Evolutionary conservation across 257 asterid species (phyloP), one percentile per base, ranked within the genome.

Genomic region (Fraxinus cuspidata): DNA sequence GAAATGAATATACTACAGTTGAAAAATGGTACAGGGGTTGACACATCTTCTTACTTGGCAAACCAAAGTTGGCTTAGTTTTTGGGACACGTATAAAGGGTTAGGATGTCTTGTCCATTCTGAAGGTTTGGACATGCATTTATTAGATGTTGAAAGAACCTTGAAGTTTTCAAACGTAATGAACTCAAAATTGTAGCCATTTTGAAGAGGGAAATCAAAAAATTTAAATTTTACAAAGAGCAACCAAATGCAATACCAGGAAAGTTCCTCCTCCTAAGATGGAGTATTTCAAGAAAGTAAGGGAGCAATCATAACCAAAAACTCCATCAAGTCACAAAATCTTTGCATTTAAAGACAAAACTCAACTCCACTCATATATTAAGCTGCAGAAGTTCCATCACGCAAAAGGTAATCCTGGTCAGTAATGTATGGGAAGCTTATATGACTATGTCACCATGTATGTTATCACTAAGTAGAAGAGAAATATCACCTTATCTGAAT

Each of bases 401-500:
- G 56, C 7, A 1, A 47, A 47, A 47, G 56, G 7, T 0, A 47
- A 15, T 47, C n/a, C 56, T 47, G 56, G 56, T 15, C 56, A 15
- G 56, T 47, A 47, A 42, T 42, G 16, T 42, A 42, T 42, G 15
- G 47, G 4, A 47, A 47, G 56, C 56, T 47, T 15, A 47, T 15
- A 47, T 16, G 21, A 47, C 58, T 15, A 16, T 47, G 58, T 16
- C 5, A 16, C 21, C 58, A 16, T 15, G 56, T 47, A 47, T 47
- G 56, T 47, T 15, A 67, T 12, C 19, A 70, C 53, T 27, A 25
- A 83, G 74, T 10, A 42, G 64, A 73, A 47, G 25, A 31, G 53
- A 80, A 73, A 7, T 27, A 70, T 70, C 70, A 94, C 99, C 98
- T 88, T 72, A 93, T 91, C 88, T 95, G 96, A 75, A 95, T 82